Evolutionary conservation across 345 rosid genomes (phyloP).

Genomic region (Cardiospermum halicacabum): DNA sequence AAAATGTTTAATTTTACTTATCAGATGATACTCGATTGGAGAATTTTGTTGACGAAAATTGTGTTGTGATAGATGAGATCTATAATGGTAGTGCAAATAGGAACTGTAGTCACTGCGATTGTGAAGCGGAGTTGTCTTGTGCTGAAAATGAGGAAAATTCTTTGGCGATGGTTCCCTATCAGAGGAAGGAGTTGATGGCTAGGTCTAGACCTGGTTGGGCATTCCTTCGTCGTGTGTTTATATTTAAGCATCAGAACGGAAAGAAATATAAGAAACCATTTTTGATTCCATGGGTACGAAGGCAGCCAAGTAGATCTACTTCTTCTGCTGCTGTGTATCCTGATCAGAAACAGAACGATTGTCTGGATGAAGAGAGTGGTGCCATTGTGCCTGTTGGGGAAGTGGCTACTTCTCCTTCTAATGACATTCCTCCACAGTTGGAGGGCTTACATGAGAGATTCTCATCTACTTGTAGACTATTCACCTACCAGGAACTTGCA

Average conservation of each 20-base stretch:
- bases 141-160: conserved; percentile 30
- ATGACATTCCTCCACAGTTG: conserved; percentile 59
- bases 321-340: conserved; percentile 56
- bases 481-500: conserved; percentile 68
- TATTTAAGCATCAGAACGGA: conserved; percentile 24
- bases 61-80: conserved; percentile 7
- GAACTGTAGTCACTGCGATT: conserved; percentile 12
- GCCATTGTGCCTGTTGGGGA: conserved; percentile 46
- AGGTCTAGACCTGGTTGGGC: conserved; percentile 57
- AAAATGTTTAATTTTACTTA: background rate
- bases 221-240: conserved; percentile 41
- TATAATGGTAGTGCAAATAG: background rate
- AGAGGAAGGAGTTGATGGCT: conserved; percentile 20
- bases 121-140: conserved; percentile 12
- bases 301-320: conserved; percentile 51
- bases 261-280: conserved; percentile 48
- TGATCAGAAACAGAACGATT: conserved; percentile 44
- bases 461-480: conserved; percentile 79
- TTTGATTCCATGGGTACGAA: conserved; percentile 40
- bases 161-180: conserved; percentile 50
- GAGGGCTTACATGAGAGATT: conserved; percentile 56
- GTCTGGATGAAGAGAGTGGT: conserved; percentile 44
- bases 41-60: conserved; percentile 11
- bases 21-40: conserved; percentile 12
- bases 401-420: conserved; percentile 32